Evolutionary conservation across 192 early-diverging fungal species (phyloP), one percentile per base, ranked within the genome.

Genomic region (Obelidium mucronatum): DNA sequence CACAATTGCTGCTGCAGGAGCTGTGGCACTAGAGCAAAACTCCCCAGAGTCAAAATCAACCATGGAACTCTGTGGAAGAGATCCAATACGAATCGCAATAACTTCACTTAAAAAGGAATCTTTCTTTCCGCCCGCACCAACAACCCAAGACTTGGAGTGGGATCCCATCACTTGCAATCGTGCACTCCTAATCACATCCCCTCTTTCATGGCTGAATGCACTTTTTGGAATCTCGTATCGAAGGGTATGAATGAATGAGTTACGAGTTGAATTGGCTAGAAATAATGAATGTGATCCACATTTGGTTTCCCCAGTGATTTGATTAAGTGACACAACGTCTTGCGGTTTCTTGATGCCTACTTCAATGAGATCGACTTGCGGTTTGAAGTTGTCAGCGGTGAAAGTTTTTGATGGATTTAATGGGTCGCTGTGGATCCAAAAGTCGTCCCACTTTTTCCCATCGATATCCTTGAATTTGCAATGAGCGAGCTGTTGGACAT

Each of bases 401-500:
- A 31, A 26, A 2, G 58, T 30, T 22, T 71, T 40, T n/a, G 37
- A 28, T 61, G 48, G 28, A 2, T 13, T 28, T n/a, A 36, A 30
- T 2, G 67, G 67, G 24, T 44, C 36, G 75, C 28, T 40, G 30
- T 54, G 66, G 53, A 83, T 67, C n/a, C 22, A 54, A 70, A 83
- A 83, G 19, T 40, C 11, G 67, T 83, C 82, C 70, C 66, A 78
- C 3, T 51, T 69, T 11, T 42, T 59, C 40, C 79, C 82, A 15
- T 77, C 63, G 34, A 83, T 54, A 65, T 83, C 82, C 34, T 67
- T 24, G 31, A 80, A 76, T 40, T 73, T 52, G 63, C 82, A 83
- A 5, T 78, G 37, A 0, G 79, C 78, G 26, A 19, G 34, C 28
- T 40, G n/a, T 30, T 60, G 52, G 37, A 34, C 60, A 8, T 76